phyloP scores from a whole-genome alignment of 2,329 filamentous ascomycete genomes.

The Fusarium pseudocircinatum region DNA sequence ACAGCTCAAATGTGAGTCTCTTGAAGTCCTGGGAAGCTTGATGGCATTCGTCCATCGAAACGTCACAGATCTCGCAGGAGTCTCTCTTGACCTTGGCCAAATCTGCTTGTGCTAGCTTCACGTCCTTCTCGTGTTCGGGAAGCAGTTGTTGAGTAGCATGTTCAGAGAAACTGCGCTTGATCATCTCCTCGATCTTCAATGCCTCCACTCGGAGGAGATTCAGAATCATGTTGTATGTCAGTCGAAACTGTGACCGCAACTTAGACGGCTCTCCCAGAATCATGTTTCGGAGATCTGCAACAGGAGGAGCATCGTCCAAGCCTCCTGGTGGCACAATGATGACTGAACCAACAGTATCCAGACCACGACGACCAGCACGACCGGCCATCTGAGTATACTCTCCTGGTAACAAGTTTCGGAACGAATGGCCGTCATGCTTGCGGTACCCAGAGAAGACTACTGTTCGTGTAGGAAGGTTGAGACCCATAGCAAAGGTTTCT shows the following conservation, averaged over 20 bases:
- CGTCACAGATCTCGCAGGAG: conserved; percentile 82
- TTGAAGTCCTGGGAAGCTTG: conserved; percentile 83
- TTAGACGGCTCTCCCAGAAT: conserved; percentile 96
- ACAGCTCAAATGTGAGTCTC: conserved; percentile 81
- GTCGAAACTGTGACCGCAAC: conserved; percentile 91
- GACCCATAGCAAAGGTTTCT: conserved; percentile 97
- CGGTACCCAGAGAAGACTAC: conserved; percentile 98
- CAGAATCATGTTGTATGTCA: conserved; percentile 99
- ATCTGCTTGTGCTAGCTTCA: conserved; percentile 91
- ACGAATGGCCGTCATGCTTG: conserved; percentile 93
- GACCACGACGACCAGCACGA: conserved; percentile 88
- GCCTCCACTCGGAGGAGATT: conserved; percentile 95
- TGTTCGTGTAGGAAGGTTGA: conserved; percentile 94
- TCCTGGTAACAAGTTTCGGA: conserved; percentile 89
- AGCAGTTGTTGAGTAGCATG: conserved; percentile 95
- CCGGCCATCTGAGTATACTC: conserved; percentile 99
- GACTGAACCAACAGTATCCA: conserved; percentile 92
- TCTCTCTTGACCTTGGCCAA: conserved; percentile 90
- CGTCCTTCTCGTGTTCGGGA: conserved; percentile 94
- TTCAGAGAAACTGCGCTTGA: conserved; percentile 98
- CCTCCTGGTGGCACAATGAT: conserved; percentile 87
- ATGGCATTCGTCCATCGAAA: conserved; percentile 82
- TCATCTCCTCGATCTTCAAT: conserved; percentile 99
- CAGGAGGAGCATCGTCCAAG: conserved; percentile 87
- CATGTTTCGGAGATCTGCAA: conserved; percentile 86